Conservation (phyloP, 495 filamentous ascomycete genomes). For the Cenococcum geophilum region DNA sequence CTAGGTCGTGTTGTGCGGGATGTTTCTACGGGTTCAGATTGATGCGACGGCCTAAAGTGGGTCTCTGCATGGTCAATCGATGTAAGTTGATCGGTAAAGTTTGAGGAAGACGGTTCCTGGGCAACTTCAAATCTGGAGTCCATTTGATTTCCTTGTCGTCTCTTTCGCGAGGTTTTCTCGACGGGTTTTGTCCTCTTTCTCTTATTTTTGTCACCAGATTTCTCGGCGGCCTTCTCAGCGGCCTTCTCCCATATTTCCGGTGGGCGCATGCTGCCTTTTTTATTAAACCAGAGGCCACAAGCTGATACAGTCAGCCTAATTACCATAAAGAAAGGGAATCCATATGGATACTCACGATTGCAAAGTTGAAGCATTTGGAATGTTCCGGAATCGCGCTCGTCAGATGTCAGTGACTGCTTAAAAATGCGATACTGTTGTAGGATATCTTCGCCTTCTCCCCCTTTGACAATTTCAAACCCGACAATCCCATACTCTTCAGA, state of each 20-base stretch:
- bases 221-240: conserved; percentile 27
- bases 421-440: conserved; percentile 59
- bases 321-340: neutral
- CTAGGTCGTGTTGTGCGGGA: neutral
- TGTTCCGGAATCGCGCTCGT: conserved; percentile 49
- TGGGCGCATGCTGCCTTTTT: conserved; percentile 78
- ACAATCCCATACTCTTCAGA: conserved; percentile 61
- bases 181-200: conserved; percentile 31
- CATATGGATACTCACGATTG: conserved; percentile 60
- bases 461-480: conserved; percentile 57
- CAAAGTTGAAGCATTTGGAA: conserved; percentile 72
- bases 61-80: neutral
- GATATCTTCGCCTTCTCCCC: conserved; percentile 50
- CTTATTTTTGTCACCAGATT: conserved; percentile 33
- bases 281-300: conserved; percentile 89
- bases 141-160: conserved; percentile 7
- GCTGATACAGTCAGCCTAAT: conserved; percentile 43
- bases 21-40: neutral
- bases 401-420: conserved; percentile 63
- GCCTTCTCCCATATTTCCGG: conserved; percentile 73
- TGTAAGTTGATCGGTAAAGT: neutral
- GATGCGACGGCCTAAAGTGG: neutral
- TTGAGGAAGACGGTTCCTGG: conserved; percentile 11
- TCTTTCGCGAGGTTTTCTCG: conserved; percentile 19
- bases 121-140: conserved; percentile 17